Percentiles rank a stretch among this genome's conserved stretches.
Evolutionary conservation across 1,139 yeast species (phyloP).

Genomic region (Ogataea hybrid): DNA sequence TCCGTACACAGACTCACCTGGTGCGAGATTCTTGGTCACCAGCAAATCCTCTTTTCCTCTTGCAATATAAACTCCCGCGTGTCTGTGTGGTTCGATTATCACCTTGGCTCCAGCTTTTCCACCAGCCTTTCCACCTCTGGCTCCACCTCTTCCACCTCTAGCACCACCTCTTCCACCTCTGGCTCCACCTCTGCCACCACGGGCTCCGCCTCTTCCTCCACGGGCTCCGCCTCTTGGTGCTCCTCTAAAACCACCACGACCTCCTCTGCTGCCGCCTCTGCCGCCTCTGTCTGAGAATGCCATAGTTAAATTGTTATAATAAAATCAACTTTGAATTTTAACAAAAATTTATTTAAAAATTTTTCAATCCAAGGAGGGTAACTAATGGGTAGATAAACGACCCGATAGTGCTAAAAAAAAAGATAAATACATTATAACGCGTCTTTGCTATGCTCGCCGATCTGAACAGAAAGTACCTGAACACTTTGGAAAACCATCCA

Average conservation of each 20-base stretch:
- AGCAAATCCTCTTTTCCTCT: constrained; percentile 99
- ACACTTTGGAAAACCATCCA: constrained; percentile 47
- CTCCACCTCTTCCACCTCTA: constrained; percentile 61
- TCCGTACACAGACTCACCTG: constrained; percentile 98
- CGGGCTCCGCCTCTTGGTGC: constrained; percentile 41
- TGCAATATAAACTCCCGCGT: constrained; percentile 97
- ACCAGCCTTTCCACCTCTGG: constrained; percentile 60
- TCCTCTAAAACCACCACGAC: constrained; percentile 31
- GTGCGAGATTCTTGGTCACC: constrained; percentile 94
- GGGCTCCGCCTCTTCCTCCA: constrained; percentile 53
- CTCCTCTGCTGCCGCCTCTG: constrained; percentile 31
- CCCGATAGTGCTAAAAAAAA: not conserved
- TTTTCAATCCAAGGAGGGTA: constrained; percentile 17
- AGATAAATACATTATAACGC: not conserved
- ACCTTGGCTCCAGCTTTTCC: constrained; percentile 92
- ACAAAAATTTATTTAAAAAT: constrained; percentile 12
- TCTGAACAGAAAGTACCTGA: constrained; percentile 37
- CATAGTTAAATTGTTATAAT: constrained; percentile 22
- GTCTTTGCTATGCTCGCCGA: constrained; percentile 1
- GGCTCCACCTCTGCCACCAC: constrained; percentile 44
- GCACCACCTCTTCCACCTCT: constrained; percentile 53
- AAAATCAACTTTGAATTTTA: constrained; percentile 13
- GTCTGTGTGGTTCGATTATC: constrained; percentile 97
- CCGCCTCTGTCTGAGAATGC: constrained; percentile 32
- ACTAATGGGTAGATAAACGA: not conserved